phyloP scores from a whole-genome alignment of 2,329 filamentous ascomycete genomes.

The Microcyclosporella mali region DNA sequence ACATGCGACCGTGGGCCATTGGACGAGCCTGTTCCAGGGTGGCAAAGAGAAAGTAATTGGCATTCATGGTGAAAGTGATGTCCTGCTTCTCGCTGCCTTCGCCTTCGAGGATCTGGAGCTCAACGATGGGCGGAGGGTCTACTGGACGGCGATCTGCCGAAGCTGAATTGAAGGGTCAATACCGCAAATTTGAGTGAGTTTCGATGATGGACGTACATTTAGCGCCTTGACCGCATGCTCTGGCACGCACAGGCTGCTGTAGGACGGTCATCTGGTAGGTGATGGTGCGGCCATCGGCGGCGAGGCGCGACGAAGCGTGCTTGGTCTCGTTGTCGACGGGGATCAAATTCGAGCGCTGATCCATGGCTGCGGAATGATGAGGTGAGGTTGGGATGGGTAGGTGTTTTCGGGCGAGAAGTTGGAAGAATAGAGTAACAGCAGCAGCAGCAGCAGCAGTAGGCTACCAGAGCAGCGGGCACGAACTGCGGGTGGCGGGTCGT shows the following conservation, averaged over 20 bases:
- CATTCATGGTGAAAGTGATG: conserved; percentile 83
- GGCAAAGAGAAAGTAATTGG: conserved; percentile 95
- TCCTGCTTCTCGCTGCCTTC: conserved; percentile 43
- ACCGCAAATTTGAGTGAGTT: not conserved
- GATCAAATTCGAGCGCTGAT: conserved; percentile 35
- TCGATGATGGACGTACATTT: conserved; percentile 62
- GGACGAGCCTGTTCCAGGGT: conserved; percentile 81
- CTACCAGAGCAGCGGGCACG: not conserved
- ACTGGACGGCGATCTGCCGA: conserved; percentile 86
- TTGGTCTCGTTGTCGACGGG: conserved; percentile 52
- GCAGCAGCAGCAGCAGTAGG: not conserved
- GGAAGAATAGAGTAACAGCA: not conserved
- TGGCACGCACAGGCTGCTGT: conserved; percentile 87
- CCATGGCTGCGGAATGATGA: conserved; percentile 15
- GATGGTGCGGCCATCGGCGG: conserved; percentile 68
- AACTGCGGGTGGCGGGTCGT: not conserved
- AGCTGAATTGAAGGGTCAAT: conserved; percentile 43
- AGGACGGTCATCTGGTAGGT: conserved; percentile 80
- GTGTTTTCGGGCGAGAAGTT: not conserved
- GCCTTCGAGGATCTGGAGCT: conserved; percentile 78
- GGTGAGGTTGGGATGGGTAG: not conserved
- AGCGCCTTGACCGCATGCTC: conserved; percentile 89
- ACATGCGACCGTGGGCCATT: conserved; percentile 73
- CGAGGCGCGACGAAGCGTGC: conserved; percentile 51
- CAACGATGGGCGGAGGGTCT: conserved; percentile 89